These are phyloP conservation scores for bread wheat (Triticum aestivum) DNA, from an alignment of 176 grass and related monocot species.

Conservation along the genomic window IWGSC_CS_RefSeq_v2.1 NC_057812.1:90934982-90935481, in stretches of 20 bases:
- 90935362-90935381: not conserved
- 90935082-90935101: slow-evolving; percentile 15
- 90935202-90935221: slow-evolving; percentile 15
- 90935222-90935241: not conserved
- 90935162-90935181: slow-evolving; percentile 18
- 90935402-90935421: slow-evolving; percentile 6
- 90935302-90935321: slow-evolving; percentile 28
- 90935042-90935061: not conserved
- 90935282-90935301: slow-evolving; percentile 7
- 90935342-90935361: slow-evolving; percentile 10
- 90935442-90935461: not conserved
- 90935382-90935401: slow-evolving; percentile 11
- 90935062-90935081: not conserved
- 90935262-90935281: not conserved
- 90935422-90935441: slow-evolving; percentile 1
- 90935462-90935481: not conserved
- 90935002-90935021: not conserved
- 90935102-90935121: not conserved
- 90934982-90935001: slow-evolving; percentile 2
- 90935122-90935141: slow-evolving; percentile 15
- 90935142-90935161: slow-evolving; percentile 2
- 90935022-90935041: not conserved
- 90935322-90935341: not conserved
- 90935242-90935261: not conserved
- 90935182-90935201: slow-evolving; percentile 2